Conservation (phyloP, 2,329 filamentous ascomycete genomes). For the Trichoderma sp. region DNA sequence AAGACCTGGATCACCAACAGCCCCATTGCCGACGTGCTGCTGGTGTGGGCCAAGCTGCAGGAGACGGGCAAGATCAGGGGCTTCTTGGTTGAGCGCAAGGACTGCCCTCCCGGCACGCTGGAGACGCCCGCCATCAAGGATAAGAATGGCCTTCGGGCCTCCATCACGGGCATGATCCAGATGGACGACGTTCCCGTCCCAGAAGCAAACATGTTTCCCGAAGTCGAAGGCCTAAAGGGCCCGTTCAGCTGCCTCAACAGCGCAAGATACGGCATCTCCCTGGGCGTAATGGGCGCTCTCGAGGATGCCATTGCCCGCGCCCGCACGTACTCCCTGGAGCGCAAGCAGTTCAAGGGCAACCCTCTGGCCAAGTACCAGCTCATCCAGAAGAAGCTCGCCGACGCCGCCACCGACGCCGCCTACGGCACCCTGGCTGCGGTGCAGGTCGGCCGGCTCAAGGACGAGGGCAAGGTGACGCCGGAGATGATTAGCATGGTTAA, state of each 20-base stretch:
- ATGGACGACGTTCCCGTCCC: slow-evolving; percentile 89
- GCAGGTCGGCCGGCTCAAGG: slow-evolving; percentile 91
- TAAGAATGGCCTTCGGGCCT: slow-evolving; percentile 92
- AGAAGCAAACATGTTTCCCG: slow-evolving; percentile 90
- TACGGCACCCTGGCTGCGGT: slow-evolving; percentile 88
- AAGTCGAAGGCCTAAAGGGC: slow-evolving; percentile 81
- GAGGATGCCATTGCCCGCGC: slow-evolving; percentile 87
- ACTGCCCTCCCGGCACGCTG: slow-evolving; percentile 84
- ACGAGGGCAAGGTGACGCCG: slow-evolving; percentile 81
- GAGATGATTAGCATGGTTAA: slow-evolving; percentile 99
- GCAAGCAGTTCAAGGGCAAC: slow-evolving; percentile 95
- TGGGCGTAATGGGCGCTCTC: slow-evolving; percentile 90
- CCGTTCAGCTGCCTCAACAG: slow-evolving; percentile 95
- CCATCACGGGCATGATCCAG: slow-evolving; percentile 97
- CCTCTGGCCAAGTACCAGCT: slow-evolving; percentile 95
- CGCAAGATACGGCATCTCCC: slow-evolving; percentile 89
- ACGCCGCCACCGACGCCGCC: slow-evolving; percentile 87
- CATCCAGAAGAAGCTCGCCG: slow-evolving; percentile 95
- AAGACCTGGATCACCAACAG: slow-evolving; percentile 98
- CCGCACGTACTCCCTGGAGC: slow-evolving; percentile 84
- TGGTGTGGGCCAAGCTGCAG: slow-evolving; percentile 92
- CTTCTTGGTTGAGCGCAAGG: slow-evolving; percentile 83
- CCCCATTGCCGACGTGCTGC: slow-evolving; percentile 80
- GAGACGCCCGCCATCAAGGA: slow-evolving; percentile 92
- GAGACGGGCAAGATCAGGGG: slow-evolving; percentile 92